These are phyloP conservation scores for Podila epicladia DNA, from an alignment of 192 early-diverging fungal species.

Conservation along the genomic window DNA sequence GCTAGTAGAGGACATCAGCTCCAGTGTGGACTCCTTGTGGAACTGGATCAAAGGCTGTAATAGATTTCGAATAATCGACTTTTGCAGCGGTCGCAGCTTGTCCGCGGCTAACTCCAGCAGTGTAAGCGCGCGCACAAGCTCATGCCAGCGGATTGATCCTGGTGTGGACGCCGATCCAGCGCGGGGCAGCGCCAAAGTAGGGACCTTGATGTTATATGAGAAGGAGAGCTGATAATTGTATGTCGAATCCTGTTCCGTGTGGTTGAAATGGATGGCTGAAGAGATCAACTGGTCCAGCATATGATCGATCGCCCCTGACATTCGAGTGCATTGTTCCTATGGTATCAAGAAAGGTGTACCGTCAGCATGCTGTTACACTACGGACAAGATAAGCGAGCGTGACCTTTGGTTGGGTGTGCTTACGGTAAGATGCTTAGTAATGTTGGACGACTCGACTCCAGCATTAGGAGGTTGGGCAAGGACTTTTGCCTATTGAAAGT, in stretches of 20 bases:
- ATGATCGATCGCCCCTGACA: conserved; percentile 40
- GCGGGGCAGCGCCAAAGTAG: conserved; percentile 15
- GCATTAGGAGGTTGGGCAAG: conserved; percentile 35
- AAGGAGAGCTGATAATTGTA: conserved; percentile 7
- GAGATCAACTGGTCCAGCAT: conserved; percentile 45
- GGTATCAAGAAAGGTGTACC: too few relatives aligned
- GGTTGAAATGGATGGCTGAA: conserved; percentile 7
- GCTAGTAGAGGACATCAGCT: not conserved
- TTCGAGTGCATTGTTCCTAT: conserved; percentile 34
- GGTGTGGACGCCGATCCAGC: conserved; percentile 13
- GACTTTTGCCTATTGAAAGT: conserved; percentile 16
- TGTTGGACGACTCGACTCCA: conserved; percentile 24
- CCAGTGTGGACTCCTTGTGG: not conserved
- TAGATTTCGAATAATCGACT: conserved; percentile 8
- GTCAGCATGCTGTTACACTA: too few relatives aligned
- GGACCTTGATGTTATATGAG: conserved; percentile 35
- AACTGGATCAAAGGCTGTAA: conserved; percentile 32
- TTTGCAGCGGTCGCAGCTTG: conserved; percentile 33
- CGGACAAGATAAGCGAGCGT: not conserved
- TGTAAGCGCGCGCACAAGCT: conserved; percentile 18
- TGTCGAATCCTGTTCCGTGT: not conserved
- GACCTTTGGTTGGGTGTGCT: not conserved
- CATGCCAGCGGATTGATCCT: conserved; percentile 37
- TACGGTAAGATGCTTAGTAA: conserved; percentile 38
- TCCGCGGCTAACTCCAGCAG: conserved; percentile 26